These are phyloP conservation scores for Lachnellula hyalina DNA, from an alignment of 2,329 filamentous ascomycete genomes.

Conservation along the genomic window DNA sequence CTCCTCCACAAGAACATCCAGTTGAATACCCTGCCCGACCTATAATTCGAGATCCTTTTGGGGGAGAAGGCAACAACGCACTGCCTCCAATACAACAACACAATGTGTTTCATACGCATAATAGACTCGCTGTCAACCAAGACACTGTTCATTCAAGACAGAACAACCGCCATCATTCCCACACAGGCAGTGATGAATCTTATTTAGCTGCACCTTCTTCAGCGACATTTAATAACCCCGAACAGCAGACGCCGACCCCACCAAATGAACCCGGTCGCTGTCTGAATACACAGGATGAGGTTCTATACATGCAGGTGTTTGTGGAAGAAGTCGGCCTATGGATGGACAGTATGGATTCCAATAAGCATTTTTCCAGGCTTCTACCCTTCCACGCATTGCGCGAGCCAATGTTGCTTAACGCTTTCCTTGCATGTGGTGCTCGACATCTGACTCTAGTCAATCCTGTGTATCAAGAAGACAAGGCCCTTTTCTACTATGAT, in stretches of 20 bases:
- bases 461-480: slow-evolving; percentile 65
- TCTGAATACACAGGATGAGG: slow-evolving; percentile 69
- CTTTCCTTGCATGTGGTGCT: slow-evolving; percentile 82
- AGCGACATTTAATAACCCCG: slow-evolving; percentile 20
- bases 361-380: slow-evolving; percentile 79
- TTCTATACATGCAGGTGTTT: slow-evolving; percentile 87
- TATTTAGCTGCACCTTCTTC: slow-evolving; percentile 37
- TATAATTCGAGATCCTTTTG: slow-evolving; percentile 11
- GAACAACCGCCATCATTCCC: slow-evolving; percentile 29
- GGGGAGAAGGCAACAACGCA: slow-evolving; percentile 18
- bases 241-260: slow-evolving; percentile 31
- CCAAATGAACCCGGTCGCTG: slow-evolving; percentile 51
- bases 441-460: slow-evolving; percentile 72
- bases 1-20: slow-evolving; percentile 20
- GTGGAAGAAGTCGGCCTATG: slow-evolving; percentile 84
- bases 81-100: slow-evolving; percentile 28
- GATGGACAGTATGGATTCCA: slow-evolving; percentile 88
- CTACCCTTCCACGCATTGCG: slow-evolving; percentile 78
- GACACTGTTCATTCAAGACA: slow-evolving; percentile 25
- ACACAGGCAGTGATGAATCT: slow-evolving; percentile 27
- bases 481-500: slow-evolving; percentile 78
- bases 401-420: slow-evolving; percentile 84
- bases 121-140: slow-evolving; percentile 20
- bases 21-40: slow-evolving; percentile 23
- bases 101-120: slow-evolving; percentile 22